Conservation (phyloP, 1,284 basidiomycete species). For the Tilletia caries region DNA sequence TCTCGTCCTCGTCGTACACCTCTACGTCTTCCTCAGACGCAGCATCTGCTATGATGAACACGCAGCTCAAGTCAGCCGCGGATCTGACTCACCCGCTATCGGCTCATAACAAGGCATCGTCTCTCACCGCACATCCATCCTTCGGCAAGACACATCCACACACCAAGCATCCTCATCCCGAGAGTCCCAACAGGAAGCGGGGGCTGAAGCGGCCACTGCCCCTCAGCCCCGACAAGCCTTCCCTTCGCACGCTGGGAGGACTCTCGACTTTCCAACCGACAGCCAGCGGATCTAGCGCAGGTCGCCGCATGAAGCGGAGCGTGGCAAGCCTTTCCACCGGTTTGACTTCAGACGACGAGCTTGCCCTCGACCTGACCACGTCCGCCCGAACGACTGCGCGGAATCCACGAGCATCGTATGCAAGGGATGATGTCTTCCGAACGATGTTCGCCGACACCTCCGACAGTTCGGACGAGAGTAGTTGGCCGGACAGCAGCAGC, state of each 20-base stretch:
- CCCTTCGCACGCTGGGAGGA: neutral
- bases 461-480: conserved; percentile 7
- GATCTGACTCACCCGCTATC: too few relatives aligned
- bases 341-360: neutral
- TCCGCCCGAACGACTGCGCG: neutral
- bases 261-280: neutral
- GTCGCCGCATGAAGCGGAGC: neutral
- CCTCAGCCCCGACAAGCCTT: neutral
- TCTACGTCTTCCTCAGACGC: neutral
- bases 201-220: neutral
- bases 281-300: neutral
- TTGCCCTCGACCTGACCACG: neutral
- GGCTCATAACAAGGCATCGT: neutral
- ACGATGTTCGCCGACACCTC: neutral
- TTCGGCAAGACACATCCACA: neutral
- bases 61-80: too few relatives aligned
- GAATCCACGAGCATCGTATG: neutral
- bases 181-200: neutral
- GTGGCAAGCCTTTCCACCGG: neutral
- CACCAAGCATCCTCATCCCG: neutral
- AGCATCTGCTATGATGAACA: too few relatives aligned
- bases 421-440: neutral
- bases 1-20: neutral
- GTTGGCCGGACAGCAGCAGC: conserved; percentile 8
- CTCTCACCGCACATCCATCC: neutral